Evolutionary conservation across 495 filamentous ascomycete species (phyloP), one percentile per base, ranked within the genome.

Genomic region (Neurospora sp.): DNA sequence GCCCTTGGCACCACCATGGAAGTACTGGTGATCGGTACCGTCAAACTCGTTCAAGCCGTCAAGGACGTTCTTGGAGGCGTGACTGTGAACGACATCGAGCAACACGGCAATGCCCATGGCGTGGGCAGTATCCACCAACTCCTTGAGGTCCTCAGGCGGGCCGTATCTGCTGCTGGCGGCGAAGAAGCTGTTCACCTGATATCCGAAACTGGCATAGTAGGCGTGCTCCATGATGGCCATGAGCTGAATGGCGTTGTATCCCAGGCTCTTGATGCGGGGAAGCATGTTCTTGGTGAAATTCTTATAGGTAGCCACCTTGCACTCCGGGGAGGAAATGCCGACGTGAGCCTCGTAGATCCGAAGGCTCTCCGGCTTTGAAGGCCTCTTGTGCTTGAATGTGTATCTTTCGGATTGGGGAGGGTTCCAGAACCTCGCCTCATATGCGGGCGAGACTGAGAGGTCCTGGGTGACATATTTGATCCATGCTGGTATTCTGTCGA

Each of bases 151-250:
- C 78, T 99, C 96, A 0, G 96, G 96, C 14, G 90, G 88, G 70
- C 96, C 96, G 78, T 97, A 99, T 75, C 96, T 90, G 81, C 95
- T 98, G 81, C 95, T 98, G 1, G 94, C 95, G 46, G 96, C 96
- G 79, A 98, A 99, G 87, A 99, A 98, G 83, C 92, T 97, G 83
- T 97, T 98, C 77, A 99, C 89, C 80, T 99, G 96, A 82, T 99
- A 99, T 41, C 96, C 96, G 78, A 99, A 99, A 77, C 95, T 98
- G 75, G 96, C 96, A 82, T 99, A 99, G 85, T 99, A 99, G 38
- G 96, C 95, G 84, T 99, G 96, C 81, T 99, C 96, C 93, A 98
- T 98, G 77, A 99, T 88, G 49, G 96, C 96, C 96, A 99, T 99
- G 76, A 99, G 86, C 82, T 99, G 96, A 77, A 99, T 98, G 49